Percentiles rank a stretch among this genome's conserved stretches.
Evolutionary conservation across 2,329 filamentous ascomycete genomes (phyloP).

Genomic region (Trichoderma asperellum): DNA sequence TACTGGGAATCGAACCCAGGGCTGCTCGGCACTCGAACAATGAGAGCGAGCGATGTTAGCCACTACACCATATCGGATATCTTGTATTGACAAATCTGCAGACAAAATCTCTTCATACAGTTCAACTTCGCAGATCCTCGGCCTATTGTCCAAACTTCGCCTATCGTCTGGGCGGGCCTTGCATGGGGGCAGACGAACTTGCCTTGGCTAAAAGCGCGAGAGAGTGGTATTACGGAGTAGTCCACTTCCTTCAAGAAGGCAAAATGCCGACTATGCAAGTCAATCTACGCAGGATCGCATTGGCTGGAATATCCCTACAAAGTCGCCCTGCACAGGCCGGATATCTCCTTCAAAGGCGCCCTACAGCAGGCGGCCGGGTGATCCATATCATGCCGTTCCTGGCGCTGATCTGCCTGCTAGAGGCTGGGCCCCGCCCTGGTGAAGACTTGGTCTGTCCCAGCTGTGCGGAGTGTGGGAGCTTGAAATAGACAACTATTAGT

Average conservation of each 20-base stretch:
- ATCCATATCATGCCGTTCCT: not conserved
- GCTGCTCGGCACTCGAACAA: conserved; percentile 37
- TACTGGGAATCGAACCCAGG: conserved; percentile 44
- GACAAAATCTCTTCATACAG: not conserved
- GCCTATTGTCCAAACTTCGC: not conserved
- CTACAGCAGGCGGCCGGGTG: not conserved
- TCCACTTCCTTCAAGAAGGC: not conserved
- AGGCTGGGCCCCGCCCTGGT: not conserved
- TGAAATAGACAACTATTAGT: conserved; percentile 7
- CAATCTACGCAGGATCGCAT: not conserved
- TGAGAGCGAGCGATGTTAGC: conserved; percentile 43
- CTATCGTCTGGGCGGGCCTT: not conserved
- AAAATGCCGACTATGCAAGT: not conserved
- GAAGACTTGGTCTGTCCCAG: not conserved
- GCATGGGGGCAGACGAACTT: not conserved
- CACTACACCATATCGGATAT: conserved; percentile 44
- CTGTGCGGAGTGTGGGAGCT: not conserved
- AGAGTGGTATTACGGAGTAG: not conserved
- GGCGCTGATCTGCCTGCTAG: conserved; percentile 3
- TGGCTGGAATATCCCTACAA: not conserved
- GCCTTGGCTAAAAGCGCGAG: not conserved
- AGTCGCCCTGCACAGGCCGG: not conserved
- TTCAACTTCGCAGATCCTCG: not conserved
- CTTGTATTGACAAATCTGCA: not conserved
- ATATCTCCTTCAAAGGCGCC: not conserved